Evolutionary conservation across 169 alveolate genomes (phyloP), one percentile per base, ranked within the genome.

Genomic region (Amoebophrya sp.): DNA sequence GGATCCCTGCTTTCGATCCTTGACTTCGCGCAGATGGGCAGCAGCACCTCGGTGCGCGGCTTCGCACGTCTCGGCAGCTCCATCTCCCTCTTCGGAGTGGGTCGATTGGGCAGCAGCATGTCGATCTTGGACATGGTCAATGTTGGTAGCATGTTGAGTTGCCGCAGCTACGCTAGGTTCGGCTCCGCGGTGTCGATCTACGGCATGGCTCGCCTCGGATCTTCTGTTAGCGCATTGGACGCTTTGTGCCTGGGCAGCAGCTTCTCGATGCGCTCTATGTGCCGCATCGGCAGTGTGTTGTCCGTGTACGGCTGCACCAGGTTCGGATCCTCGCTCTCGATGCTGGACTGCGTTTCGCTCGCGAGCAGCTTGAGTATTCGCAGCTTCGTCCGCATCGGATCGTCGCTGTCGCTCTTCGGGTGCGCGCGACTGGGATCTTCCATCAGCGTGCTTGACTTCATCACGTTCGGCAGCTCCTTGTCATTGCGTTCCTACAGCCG

Each of bases 181-280:
- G 94, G 89, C 33, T 33, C 41, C 26, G 29, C 91, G 0, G 89
- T 90, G 34, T 91, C 76, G 14, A 89, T 41, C 53, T 93, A 90
- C 39, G 94, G 93, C 23, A 54, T 78, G 90, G 54, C 83, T 0
- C 91, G 90, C 26, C 93, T 34, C 0, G 94, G 54, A 33, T n/a
- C 41, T 23, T 0, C 36, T 2, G 39, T 89, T 55, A 39, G 55
- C 0, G 53, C 29, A 6, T 39, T 90, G 40, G 94, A 90, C 89
- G 12, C 34, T 18, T 55, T 90, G n/a, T 34, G 39, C 40, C 24
- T 89, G 76, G 93, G 54, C 55, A 89, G 92, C 89, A 23, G 39
- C 33, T 54, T 54, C 39, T 53, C 92, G 23, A 2, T 78, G 55
- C 94, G 90, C 3, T 78, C 92, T 55, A 39, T 40, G 90, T 38